Evolutionary conservation across 352 stramenopile genomes (phyloP).

Genomic region (Phytophthora podocarpi): DNA sequence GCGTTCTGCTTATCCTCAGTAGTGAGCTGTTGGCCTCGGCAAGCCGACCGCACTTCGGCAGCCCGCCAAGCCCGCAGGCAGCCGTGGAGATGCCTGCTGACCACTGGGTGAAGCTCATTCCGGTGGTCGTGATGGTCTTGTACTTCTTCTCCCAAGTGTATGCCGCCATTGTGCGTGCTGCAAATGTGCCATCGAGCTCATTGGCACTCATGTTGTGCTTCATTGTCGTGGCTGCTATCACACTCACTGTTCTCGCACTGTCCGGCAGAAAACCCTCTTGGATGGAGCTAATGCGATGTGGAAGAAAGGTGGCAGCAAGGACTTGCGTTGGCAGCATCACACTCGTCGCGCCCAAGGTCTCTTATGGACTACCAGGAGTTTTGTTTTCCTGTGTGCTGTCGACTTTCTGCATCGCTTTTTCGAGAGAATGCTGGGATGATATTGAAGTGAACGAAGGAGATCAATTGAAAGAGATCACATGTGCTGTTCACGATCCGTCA

Average conservation of each 20-base stretch:
- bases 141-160: constrained; percentile 69
- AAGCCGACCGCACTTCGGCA: constrained; percentile 19
- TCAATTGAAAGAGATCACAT: constrained; percentile 25
- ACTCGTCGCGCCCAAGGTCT: constrained; percentile 50
- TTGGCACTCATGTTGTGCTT: constrained; percentile 50
- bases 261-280: constrained; percentile 50
- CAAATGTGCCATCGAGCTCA: constrained; percentile 45
- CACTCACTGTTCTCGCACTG: constrained; percentile 53
- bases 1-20: constrained; percentile 58
- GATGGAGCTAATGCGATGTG: constrained; percentile 35
- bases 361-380: constrained; percentile 44
- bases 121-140: constrained; percentile 64
- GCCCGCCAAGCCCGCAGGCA: constrained; percentile 27
- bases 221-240: constrained; percentile 45
- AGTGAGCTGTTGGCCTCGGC: constrained; percentile 52
- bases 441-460: constrained; percentile 47
- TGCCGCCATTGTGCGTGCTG: constrained; percentile 47
- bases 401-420: constrained; percentile 72
- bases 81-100: constrained; percentile 59
- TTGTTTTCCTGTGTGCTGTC: constrained; percentile 65
- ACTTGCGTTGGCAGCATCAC: constrained; percentile 55
- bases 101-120: constrained; percentile 82
- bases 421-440: constrained; percentile 75
- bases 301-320: constrained; percentile 36
- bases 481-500: neutral